A percentile compares a stretch with the other conserved stretches of the same genome.
phyloP scores from a whole-genome alignment of 768 basidiomycete species.

The Rhodotorula babjevae region DNA sequence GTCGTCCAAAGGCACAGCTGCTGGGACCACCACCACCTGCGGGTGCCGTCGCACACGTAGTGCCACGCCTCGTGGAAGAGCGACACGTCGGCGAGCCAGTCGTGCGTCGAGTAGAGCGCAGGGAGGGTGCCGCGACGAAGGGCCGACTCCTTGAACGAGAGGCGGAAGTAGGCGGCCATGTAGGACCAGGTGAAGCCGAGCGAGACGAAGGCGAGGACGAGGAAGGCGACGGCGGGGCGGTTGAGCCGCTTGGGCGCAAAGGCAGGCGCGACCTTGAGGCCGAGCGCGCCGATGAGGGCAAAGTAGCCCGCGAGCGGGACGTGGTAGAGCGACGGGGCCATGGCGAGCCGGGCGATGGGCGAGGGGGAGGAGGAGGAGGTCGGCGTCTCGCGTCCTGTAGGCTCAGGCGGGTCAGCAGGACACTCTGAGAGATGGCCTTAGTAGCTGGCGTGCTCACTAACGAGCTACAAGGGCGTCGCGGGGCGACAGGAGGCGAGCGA shows the following conservation, averaged over 20 bases:
- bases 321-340: slow-evolving; percentile 1
- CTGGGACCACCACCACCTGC: slow-evolving; percentile 69
- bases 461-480: no score
- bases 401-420: background rate
- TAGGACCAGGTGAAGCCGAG: slow-evolving; percentile 36
- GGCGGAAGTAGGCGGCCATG: slow-evolving; percentile 35
- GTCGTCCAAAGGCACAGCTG: slow-evolving; percentile 61
- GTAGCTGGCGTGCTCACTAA: no score
- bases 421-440: no score
- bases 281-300: slow-evolving; percentile 12
- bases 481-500: no score
- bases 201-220: slow-evolving; percentile 10
- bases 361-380: no score
- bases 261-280: background rate
- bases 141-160: slow-evolving; percentile 20
- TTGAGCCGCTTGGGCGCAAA: background rate
- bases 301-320: slow-evolving; percentile 30
- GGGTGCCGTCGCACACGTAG: slow-evolving; percentile 51
- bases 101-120: slow-evolving; percentile 8
- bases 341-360: background rate
- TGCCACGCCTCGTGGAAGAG: slow-evolving; percentile 42
- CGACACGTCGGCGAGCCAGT: slow-evolving; percentile 36
- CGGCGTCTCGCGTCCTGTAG: background rate
- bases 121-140: slow-evolving; percentile 3
- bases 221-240: background rate